Percentiles rank a stretch among this genome's conserved stretches.
Conservation (phyloP, 1,139 yeast genomes). For the Suhomyces yuchorum region DNA sequence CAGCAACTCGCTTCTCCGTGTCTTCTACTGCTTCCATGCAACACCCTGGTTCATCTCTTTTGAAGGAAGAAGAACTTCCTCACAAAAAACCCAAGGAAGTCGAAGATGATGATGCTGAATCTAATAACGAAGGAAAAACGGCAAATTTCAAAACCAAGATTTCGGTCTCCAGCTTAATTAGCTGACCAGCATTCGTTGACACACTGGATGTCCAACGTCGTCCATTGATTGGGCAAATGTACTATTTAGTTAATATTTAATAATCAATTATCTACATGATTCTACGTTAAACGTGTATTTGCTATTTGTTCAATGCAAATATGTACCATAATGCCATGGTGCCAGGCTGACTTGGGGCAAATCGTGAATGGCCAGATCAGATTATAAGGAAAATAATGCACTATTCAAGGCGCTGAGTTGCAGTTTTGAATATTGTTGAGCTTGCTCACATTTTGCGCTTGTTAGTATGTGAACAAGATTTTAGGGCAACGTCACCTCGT, state of each 20-base stretch:
- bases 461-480: neutral
- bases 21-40: conserved; percentile 28
- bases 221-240: conserved; percentile 16
- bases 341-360: neutral
- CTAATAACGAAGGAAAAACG: conserved; percentile 2
- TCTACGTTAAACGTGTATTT: neutral
- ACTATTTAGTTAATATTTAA: conserved; percentile 5
- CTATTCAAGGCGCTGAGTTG: neutral
- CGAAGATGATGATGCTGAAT: conserved; percentile 7
- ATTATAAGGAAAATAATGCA: neutral
- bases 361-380: neutral
- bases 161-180: conserved; percentile 33
- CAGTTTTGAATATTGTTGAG: neutral
- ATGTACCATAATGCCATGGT: too few species aligned
- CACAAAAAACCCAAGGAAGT: conserved; percentile 13
- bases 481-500: neutral
- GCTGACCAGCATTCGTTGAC: conserved; percentile 16
- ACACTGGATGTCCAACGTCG: conserved; percentile 14
- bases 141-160: conserved; percentile 22
- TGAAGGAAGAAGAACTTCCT: conserved; percentile 13
- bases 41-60: conserved; percentile 9
- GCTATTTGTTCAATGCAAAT: too few species aligned
- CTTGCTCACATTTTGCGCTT: neutral
- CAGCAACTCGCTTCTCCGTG: conserved; percentile 32
- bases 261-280: neutral